Conservation (phyloP, 129 eudicot genomes). For the Lactuca saligna region DNA sequence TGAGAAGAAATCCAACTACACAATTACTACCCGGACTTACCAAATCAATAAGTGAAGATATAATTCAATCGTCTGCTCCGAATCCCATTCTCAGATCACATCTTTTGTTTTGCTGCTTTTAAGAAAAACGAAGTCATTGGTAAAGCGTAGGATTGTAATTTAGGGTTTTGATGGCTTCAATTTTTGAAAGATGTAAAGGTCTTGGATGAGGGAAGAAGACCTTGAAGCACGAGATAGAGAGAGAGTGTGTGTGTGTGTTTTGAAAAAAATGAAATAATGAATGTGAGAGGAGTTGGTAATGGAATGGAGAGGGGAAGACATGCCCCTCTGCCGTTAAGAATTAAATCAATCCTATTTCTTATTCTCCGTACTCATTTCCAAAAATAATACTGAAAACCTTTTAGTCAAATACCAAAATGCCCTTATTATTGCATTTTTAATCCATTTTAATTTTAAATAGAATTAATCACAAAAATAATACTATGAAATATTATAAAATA, state of each 20-base stretch:
- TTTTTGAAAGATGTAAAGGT: slow-evolving; percentile 21
- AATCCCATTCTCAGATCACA: slow-evolving; percentile 26
- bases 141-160: slow-evolving; percentile 15
- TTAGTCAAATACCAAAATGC: no score
- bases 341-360: slow-evolving; percentile 6
- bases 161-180: slow-evolving; percentile 24
- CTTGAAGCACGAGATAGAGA: slow-evolving; percentile 25
- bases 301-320: slow-evolving; percentile 20
- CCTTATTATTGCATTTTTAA: no score
- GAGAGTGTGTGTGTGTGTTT: slow-evolving; percentile 20
- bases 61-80: neutral
- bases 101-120: slow-evolving; percentile 21
- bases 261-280: slow-evolving; percentile 40
- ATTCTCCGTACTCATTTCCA: no score
- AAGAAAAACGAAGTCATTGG: slow-evolving; percentile 10
- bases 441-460: no score
- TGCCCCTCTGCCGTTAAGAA: slow-evolving; percentile 23
- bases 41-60: neutral
- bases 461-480: no score
- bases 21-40: slow-evolving; percentile 15
- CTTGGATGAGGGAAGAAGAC: slow-evolving; percentile 16
- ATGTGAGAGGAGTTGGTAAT: slow-evolving; percentile 29
- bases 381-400: no score
- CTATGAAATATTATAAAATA: no score
- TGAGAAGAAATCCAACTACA: neutral